phyloP scores from a whole-genome alignment of 192 early-diverging fungal genomes.

The Irineochytrium annulatum region DNA sequence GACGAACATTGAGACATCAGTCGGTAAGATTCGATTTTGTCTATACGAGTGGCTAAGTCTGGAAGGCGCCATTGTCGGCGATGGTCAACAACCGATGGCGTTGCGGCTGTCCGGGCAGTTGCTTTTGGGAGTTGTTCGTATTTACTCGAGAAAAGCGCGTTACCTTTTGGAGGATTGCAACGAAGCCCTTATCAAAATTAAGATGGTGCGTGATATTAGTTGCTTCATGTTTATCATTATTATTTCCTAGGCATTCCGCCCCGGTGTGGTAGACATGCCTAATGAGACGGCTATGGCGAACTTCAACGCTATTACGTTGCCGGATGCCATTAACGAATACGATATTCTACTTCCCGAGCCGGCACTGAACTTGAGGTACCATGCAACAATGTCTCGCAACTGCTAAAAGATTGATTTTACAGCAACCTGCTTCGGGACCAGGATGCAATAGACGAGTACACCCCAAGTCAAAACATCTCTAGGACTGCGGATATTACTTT shows the following conservation, averaged over 20 bases:
- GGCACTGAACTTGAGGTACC: conserved; percentile 38
- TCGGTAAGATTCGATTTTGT: conserved; percentile 51
- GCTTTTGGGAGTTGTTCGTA: conserved; percentile 88
- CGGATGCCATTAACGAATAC: conserved; percentile 83
- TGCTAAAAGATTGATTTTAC: not conserved
- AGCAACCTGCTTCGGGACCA: conserved; percentile 1
- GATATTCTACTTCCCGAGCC: conserved; percentile 84
- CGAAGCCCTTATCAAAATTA: conserved; percentile 91
- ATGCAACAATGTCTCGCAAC: not conserved
- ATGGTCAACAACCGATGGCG: conserved; percentile 77
- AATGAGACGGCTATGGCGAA: conserved; percentile 66
- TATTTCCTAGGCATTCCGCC: conserved; percentile 59
- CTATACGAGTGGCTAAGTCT: not conserved
- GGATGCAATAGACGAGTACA: conserved; percentile 4
- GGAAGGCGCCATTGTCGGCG: conserved; percentile 73
- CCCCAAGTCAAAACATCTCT: conserved; percentile 45
- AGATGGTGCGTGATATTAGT: conserved; percentile 63
- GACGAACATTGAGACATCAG: conserved; percentile 83
- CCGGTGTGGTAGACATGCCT: conserved; percentile 82
- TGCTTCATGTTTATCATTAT: conserved; percentile 1
- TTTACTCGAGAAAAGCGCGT: conserved; percentile 93
- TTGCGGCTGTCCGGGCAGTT: conserved; percentile 94
- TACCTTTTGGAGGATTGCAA: conserved; percentile 97
- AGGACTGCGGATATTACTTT: conserved; percentile 72
- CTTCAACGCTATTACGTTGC: conserved; percentile 80